Base-by-base conservation (phyloP, 352 stramenopile species). In the Phytopythium kandeliae region DNA sequence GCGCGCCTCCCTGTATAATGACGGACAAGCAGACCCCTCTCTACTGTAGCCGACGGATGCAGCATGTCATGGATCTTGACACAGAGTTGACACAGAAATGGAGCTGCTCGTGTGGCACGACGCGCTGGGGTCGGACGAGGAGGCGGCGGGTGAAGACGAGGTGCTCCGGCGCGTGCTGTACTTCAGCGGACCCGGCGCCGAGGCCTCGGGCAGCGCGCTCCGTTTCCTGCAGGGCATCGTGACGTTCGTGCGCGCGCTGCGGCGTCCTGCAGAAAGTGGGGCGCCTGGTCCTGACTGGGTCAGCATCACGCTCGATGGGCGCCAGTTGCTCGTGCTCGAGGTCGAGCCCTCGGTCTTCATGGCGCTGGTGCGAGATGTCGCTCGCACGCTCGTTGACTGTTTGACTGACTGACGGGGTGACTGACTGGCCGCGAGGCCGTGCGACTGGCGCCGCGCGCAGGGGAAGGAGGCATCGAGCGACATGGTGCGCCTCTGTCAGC, bases 51-150 rank as follows among this genome's bases (percentile, higher is more conserved):
- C n/a, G n/a, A n/a, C n/a, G n/a, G n/a, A n/a, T n/a, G n/a, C n/a
- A n/a, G n/a, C n/a, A n/a, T n/a, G n/a, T n/a, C n/a, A n/a, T n/a
- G n/a, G n/a, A n/a, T n/a, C n/a, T n/a, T n/a, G n/a, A n/a, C n/a
- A n/a, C n/a, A n/a, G n/a, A 90, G 42, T 54, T 87, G 15, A 78
- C 74, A 17, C 54, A 90, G 10, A 12, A 37, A 73, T 71, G 63
- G 89, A 89, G 60, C 76, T 89, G 51, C 64, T 59, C 37, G 42
- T 86, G 15, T 85, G 74, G 71, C 63, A 77, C 52, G 74, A 80
- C 34, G 65, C 61, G 55, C 65, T 88, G 16, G 77, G 77, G 33
- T 79, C 62, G 16, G 74, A 88, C 63, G 77, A 88, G 33, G 77
- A 88, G 60, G 74, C 83, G 54, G 77, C 77, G 16, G 65, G 54